Percentiles rank a stretch among this genome's conserved stretches.
These are phyloP conservation scores for Citrus sp. DNA, from an alignment of 345 rosid species.

Conservation along the genomic window DNA sequence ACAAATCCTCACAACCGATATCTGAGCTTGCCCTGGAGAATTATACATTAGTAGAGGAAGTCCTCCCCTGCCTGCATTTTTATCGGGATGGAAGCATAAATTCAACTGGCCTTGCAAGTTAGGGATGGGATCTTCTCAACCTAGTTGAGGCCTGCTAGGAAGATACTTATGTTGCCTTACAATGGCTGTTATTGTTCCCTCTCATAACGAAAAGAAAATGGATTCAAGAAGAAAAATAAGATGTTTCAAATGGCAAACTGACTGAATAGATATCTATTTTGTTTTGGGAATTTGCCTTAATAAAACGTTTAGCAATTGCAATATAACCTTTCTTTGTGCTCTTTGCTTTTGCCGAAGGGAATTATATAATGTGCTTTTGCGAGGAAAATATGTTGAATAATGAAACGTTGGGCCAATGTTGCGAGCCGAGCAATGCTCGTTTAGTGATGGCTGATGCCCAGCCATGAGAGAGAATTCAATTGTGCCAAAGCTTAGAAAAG, in stretches of 20 bases:
- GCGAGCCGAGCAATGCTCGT: too few relatives aligned
- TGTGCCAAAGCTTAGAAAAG: neutral
- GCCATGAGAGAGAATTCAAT: neutral
- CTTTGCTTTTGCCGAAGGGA: too few relatives aligned
- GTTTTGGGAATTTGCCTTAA: neutral
- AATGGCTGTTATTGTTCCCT: neutral
- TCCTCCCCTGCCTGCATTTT: neutral
- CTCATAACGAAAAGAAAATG: too few relatives aligned
- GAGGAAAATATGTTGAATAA: too few relatives aligned
- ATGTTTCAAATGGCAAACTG: neutral
- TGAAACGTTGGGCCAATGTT: too few relatives aligned
- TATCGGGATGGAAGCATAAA: neutral
- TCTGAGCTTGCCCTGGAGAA: constrained; percentile 5
- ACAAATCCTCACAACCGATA: constrained; percentile 8
- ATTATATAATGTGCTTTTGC: too few relatives aligned
- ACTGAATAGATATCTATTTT: neutral
- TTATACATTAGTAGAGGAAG: neutral
- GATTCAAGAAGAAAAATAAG: neutral
- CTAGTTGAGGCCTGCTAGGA: neutral
- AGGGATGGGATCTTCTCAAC: neutral
- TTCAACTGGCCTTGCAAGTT: neutral
- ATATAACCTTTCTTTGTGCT: too few relatives aligned
- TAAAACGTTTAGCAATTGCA: too few relatives aligned
- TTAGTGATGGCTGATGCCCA: too few relatives aligned
- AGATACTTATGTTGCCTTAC: neutral